phyloP scores from a whole-genome alignment of 2,329 filamentous ascomycete species.

The Ascochyta lentis region DNA sequence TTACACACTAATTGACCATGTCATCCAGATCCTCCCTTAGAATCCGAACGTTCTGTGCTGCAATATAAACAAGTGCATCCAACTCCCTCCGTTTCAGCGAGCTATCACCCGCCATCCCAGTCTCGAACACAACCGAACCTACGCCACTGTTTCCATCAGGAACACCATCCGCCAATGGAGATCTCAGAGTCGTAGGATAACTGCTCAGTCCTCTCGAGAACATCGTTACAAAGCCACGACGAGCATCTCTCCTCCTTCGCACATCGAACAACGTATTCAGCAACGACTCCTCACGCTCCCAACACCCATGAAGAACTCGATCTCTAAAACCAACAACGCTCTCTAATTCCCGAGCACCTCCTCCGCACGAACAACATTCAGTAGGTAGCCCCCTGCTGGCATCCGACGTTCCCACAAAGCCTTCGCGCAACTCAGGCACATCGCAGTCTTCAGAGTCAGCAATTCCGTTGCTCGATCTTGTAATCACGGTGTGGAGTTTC shows the following conservation, averaged over 20 bases:
- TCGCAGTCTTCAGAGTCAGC: constrained; percentile 23
- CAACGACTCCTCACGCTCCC: constrained; percentile 22
- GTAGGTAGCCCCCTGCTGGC: too few relatives aligned
- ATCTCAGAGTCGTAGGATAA: too few relatives aligned
- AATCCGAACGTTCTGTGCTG: background rate
- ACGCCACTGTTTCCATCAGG: background rate
- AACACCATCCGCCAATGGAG: background rate
- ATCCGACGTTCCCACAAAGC: background rate
- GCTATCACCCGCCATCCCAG: background rate
- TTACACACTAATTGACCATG: background rate
- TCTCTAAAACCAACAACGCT: constrained; percentile 14
- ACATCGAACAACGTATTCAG: background rate
- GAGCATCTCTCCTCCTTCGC: background rate
- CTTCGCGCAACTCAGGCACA: constrained; percentile 12
- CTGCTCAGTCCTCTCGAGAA: background rate
- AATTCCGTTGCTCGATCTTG: constrained; percentile 19
- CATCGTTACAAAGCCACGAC: background rate
- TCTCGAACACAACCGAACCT: background rate
- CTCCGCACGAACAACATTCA: background rate
- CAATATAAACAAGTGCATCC: background rate
- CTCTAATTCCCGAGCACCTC: background rate
- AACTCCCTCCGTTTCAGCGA: background rate
- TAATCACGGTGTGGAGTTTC: constrained; percentile 17
- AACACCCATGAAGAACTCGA: constrained; percentile 19
- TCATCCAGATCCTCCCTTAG: background rate